phyloP scores from a whole-genome alignment of 306 rosid species.

The Castanea sativa region DNA sequence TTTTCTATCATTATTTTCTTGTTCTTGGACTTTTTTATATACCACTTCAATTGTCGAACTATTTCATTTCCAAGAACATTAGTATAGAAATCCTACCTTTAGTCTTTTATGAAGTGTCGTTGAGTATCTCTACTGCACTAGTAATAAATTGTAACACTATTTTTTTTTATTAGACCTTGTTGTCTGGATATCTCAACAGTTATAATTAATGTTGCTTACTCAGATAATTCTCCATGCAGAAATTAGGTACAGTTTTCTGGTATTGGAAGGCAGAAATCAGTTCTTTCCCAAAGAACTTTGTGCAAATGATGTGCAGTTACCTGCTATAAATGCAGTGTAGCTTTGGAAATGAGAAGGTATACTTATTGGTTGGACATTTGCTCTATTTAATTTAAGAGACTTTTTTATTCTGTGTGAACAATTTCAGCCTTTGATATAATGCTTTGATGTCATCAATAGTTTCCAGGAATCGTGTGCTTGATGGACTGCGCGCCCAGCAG shows the following conservation, averaged over 20 bases:
- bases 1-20: background rate
- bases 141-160: background rate
- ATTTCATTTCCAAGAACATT: background rate
- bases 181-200: background rate
- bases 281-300: background rate
- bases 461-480: conserved; percentile 56
- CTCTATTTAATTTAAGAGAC: background rate
- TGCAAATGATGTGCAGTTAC: conserved; percentile 12
- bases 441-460: conserved; percentile 19
- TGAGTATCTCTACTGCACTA: background rate
- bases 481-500: conserved; percentile 75
- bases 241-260: background rate
- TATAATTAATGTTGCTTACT: background rate
- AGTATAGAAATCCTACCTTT: background rate
- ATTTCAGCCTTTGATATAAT: background rate
- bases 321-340: conserved; percentile 31
- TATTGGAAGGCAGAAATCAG: background rate
- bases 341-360: conserved; percentile 46
- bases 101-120: background rate
- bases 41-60: background rate
- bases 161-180: background rate
- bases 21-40: background rate
- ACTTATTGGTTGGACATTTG: background rate
- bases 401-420: background rate
- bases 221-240: background rate